Base-by-base conservation (phyloP, 2,329 filamentous ascomycete species). In the Capronia epimyces region DNA sequence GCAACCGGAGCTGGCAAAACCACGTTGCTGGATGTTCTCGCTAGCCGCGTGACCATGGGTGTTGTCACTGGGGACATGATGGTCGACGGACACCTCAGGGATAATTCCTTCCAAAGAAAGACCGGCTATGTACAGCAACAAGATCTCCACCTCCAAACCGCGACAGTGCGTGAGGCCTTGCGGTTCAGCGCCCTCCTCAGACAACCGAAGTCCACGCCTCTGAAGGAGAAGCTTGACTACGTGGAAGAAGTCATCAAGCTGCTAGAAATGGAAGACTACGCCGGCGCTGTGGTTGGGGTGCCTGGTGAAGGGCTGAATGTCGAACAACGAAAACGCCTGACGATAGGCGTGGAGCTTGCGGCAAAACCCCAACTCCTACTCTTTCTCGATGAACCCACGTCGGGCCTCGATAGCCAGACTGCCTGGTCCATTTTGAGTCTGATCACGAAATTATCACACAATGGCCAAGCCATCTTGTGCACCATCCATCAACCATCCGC, bases 1-100 rank as follows among this genome's bases (percentile, higher is more conserved):
- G 87, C 89, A 6, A 89, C 86, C 20, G 89, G 90, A 60, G 90
- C 90, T n/a, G 90, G 90, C 53, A 96, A 95, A 69, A 95, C 90
- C 0, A 95, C 89, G 1, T 77, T 96, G 22, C 73, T 96, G 24
- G 87, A 95, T 68, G 86, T 87, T 34, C 76, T 96, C 58, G 90
- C 90, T 41, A 86, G 85, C 55, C 72, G 79, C 84, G 89, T 66
- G 8, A 89, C 86, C 0, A 90, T 91, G 81, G 90, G 90, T 69
- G 84, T 94, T 18, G 87, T 95, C 40, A 82, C 80, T 5, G 90
- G 90, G 46, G 84, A 91, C 60, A 93, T 95, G 83, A 70, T 89
- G 15, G 83, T 90, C 8, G 84, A 90, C 59, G 86, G 86, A 1
- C 76, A 75, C 24, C 81, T 79, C 18, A 81, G 86, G 31, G 87